Evolutionary conservation across 352 stramenopile species (phyloP).

Genomic region (Globisporangium alternatum): DNA sequence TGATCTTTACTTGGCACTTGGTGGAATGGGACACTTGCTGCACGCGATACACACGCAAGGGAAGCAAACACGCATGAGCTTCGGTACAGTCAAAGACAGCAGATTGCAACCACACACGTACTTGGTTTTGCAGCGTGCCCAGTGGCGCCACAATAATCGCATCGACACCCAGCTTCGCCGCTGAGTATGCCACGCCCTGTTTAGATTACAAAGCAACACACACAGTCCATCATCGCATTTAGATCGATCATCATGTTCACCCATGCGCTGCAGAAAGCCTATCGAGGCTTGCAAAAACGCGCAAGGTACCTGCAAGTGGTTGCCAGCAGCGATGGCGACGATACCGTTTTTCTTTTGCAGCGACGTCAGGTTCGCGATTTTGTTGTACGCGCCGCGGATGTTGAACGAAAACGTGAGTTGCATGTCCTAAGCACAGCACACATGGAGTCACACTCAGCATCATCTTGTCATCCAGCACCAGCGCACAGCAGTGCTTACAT

Average conservation of each 20-base stretch:
- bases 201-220: background rate
- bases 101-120: conserved; percentile 7
- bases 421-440: conserved; percentile 69
- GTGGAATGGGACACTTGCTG: conserved; percentile 38
- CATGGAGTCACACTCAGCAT: no score
- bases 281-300: no score
- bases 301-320: conserved; percentile 90
- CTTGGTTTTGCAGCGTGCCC: conserved; percentile 93
- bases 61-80: background rate
- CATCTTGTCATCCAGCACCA: background rate
- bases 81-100: conserved; percentile 19
- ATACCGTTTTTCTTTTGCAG: conserved; percentile 79
- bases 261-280: background rate
- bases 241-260: background rate
- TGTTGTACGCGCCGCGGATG: conserved; percentile 98
- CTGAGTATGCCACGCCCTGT: conserved; percentile 92
- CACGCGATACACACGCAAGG: background rate
- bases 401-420: conserved; percentile 99
- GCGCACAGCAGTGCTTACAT: background rate
- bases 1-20: conserved; percentile 85
- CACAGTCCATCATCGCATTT: background rate
- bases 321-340: conserved; percentile 86
- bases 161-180: conserved; percentile 90
- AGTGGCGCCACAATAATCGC: conserved; percentile 96
- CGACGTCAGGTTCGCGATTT: conserved; percentile 93